Conservation (phyloP, 257 asterid genomes). For the Avicennia marina region DNA sequence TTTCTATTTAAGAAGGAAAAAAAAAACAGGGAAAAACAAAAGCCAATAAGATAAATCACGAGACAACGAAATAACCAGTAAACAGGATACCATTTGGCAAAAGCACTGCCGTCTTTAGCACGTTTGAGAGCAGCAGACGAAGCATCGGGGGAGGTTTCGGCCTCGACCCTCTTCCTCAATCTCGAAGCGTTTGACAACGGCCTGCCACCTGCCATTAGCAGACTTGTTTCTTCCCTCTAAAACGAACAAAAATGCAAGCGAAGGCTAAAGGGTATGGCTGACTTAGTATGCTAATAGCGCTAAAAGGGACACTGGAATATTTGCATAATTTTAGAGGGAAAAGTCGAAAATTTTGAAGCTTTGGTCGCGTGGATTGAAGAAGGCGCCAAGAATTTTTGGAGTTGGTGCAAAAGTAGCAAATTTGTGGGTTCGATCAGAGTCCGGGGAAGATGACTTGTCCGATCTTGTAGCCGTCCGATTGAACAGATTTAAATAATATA, state of each 20-base stretch:
- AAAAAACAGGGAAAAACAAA: neutral
- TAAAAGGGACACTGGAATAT: conserved; percentile 4
- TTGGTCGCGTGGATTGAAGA: neutral
- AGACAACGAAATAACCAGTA: no score
- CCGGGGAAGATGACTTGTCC: no score
- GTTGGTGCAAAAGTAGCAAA: conserved; percentile 21
- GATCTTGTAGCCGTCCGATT: no score
- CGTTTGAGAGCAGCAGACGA: conserved; percentile 69
- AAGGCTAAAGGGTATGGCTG: neutral
- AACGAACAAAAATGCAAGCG: neutral
- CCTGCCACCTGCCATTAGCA: conserved; percentile 46
- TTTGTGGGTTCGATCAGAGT: no score
- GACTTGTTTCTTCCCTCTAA: neutral
- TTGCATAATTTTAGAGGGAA: conserved; percentile 14
- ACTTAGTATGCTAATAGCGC: neutral
- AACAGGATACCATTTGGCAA: conserved; percentile 76
- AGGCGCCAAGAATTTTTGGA: conserved; percentile 23
- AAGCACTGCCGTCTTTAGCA: conserved; percentile 88
- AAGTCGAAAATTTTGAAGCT: neutral
- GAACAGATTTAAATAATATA: no score
- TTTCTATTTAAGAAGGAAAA: neutral
- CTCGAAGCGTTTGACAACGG: conserved; percentile 41
- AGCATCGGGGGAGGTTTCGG: conserved; percentile 35
- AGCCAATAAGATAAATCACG: no score
- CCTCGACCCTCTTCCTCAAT: conserved; percentile 66